These are phyloP conservation scores for Camillea tinctor DNA, from an alignment of 2,329 filamentous ascomycete species.

Conservation along the genomic window DNA sequence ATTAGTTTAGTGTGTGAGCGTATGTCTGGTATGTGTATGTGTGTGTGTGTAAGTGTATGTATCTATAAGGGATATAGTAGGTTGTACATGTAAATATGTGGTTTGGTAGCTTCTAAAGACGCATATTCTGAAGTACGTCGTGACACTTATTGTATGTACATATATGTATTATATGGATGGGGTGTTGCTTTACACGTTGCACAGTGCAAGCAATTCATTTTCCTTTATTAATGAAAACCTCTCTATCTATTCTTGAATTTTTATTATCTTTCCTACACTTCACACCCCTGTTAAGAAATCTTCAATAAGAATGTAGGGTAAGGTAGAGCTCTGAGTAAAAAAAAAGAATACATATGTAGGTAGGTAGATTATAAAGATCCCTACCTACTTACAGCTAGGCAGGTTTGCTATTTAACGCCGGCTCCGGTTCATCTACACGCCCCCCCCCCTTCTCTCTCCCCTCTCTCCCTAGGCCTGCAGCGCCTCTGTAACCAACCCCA, in stretches of 20 bases:
- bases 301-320: neutral
- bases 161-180: neutral
- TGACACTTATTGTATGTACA: neutral
- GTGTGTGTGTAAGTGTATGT: no score
- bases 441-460: constrained; percentile 1
- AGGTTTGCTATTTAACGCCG: constrained; percentile 18
- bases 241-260: neutral
- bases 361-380: neutral
- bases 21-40: no score
- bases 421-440: constrained; percentile 16
- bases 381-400: neutral
- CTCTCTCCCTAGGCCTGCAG: neutral
- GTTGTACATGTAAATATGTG: neutral
- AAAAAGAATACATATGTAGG: neutral
- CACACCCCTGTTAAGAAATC: neutral
- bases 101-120: neutral
- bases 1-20: no score
- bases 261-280: neutral
- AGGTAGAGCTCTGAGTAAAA: neutral
- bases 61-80: no score
- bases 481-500: constrained; percentile 5
- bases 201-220: neutral
- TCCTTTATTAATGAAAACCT: neutral
- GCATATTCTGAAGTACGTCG: neutral
- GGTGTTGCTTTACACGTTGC: neutral